Conservation (phyloP, 192 early-diverging fungal species). For the Coemansia guatemalensis region DNA sequence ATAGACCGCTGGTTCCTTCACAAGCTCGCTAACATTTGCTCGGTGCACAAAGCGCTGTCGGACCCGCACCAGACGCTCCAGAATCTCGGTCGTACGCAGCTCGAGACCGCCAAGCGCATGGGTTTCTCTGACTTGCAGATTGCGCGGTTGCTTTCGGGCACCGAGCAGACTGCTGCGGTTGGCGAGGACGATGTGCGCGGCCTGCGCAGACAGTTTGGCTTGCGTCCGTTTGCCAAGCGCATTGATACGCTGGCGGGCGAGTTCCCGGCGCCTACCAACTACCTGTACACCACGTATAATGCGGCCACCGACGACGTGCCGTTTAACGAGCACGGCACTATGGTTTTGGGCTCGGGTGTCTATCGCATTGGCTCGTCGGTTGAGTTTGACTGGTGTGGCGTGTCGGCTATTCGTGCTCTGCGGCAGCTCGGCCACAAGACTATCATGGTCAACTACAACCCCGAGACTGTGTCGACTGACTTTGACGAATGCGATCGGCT, state of each 20-base stretch:
- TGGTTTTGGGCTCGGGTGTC: conserved; percentile 96
- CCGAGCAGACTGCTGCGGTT: not conserved
- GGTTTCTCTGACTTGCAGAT: conserved; percentile 94
- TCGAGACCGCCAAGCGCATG: conserved; percentile 76
- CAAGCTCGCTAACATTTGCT: conserved; percentile 83
- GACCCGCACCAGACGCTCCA: conserved; percentile 58
- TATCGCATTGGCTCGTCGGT: conserved; percentile 97
- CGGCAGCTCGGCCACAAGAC: conserved; percentile 79
- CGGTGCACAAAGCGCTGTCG: conserved; percentile 50
- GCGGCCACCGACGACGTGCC: conserved; percentile 79
- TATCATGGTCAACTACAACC: conserved; percentile 99
- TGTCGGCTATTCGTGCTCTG: conserved; percentile 79
- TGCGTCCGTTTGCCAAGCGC: conserved; percentile 89
- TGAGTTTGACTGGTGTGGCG: conserved; percentile 96
- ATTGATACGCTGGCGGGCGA: conserved; percentile 97
- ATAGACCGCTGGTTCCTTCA: conserved; percentile 91
- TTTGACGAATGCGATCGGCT: conserved; percentile 97
- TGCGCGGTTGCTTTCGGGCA: conserved; percentile 55
- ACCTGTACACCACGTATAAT: conserved; percentile 98
- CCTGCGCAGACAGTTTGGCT: conserved; percentile 67
- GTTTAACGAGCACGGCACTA: conserved; percentile 87
- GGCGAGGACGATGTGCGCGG: conserved; percentile 71
- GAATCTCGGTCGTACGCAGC: conserved; percentile 55
- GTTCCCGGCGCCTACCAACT: conserved; percentile 95
- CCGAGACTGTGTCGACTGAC: conserved; percentile 97